Percentiles rank a stretch among this genome's conserved stretches.
phyloP scores from a whole-genome alignment of 78 protist genomes.

The Dictyostelium firmibasis region DNA sequence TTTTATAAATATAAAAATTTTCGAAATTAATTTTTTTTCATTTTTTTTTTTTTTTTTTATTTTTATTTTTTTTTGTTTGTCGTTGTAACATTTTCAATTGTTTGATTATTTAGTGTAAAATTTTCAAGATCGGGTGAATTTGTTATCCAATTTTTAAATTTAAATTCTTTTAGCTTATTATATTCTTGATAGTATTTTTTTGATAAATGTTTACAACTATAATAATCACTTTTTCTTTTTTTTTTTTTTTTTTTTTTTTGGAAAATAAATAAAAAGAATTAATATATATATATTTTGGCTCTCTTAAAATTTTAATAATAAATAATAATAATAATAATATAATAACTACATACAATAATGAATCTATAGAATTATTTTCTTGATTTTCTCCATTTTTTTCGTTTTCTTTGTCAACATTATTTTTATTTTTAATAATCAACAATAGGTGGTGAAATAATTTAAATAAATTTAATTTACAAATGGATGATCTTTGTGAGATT shows the following conservation, averaged over 20 bases:
- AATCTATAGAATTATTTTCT: neutral
- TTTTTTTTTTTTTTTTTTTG: too few relatives aligned
- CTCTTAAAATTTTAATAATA: neutral
- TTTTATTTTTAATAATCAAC: neutral
- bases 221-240: conserved; percentile 11
- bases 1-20: neutral
- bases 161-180: conserved; percentile 4
- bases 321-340: neutral
- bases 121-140: neutral
- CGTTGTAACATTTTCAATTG: neutral
- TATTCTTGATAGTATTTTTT: neutral
- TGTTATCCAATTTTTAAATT: conserved; percentile 61
- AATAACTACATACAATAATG: neutral
- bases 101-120: neutral
- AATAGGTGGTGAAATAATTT: conserved; percentile 1
- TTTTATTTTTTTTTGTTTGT: neutral
- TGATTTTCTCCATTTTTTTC: neutral
- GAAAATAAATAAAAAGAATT: neutral
- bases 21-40: neutral
- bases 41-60: neutral
- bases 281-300: neutral
- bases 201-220: conserved; percentile 26
- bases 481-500: conserved; percentile 50
- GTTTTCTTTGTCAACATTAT: neutral
- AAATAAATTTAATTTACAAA: conserved; percentile 51